Percentiles rank a stretch among this genome's conserved stretches.
Evolutionary conservation across 169 alveolate species (phyloP).

Genomic region (Cryptosporidium ubiquitum): DNA sequence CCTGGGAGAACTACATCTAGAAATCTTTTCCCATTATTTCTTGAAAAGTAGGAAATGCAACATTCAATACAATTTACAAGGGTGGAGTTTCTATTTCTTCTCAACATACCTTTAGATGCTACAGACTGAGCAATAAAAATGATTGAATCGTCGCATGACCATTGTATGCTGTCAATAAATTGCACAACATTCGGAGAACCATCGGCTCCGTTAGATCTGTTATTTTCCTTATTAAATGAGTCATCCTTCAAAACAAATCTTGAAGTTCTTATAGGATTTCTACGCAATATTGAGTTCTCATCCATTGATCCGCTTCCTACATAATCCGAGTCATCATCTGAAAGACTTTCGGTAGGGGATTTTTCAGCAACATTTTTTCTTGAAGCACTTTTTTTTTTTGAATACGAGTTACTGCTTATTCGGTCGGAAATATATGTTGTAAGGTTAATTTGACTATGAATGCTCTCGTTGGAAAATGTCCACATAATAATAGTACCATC

Average conservation of each 20-base stretch:
- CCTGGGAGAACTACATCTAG: conserved; percentile 71
- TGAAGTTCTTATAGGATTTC: conserved; percentile 47
- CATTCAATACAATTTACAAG: conserved; percentile 40
- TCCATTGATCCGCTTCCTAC: conserved; percentile 4
- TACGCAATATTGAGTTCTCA: conserved; percentile 22
- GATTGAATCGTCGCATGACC: conserved; percentile 68
- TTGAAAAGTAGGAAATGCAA: conserved; percentile 58
- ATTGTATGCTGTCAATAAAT: conserved; percentile 58
- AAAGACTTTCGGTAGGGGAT: background rate
- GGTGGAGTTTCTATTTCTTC: conserved; percentile 17
- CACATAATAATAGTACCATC: conserved; percentile 80
- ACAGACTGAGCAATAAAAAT: conserved; percentile 51
- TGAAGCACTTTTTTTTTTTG: conserved; percentile 2
- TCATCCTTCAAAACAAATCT: conserved; percentile 1
- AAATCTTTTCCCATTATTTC: conserved; percentile 11
- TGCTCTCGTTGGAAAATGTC: conserved; percentile 17
- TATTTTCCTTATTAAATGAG: conserved; percentile 1
- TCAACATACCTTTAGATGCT: conserved; percentile 11
- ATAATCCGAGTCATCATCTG: conserved; percentile 43
- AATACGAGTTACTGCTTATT: conserved; percentile 27
- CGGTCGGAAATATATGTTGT: conserved; percentile 45
- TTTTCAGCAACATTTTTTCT: background rate
- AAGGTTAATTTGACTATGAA: conserved; percentile 4
- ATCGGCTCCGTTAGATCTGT: background rate
- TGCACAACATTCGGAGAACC: conserved; percentile 23